Base-by-base conservation (phyloP, 208 protist species). In the Leishmania lainsoni region DNA sequence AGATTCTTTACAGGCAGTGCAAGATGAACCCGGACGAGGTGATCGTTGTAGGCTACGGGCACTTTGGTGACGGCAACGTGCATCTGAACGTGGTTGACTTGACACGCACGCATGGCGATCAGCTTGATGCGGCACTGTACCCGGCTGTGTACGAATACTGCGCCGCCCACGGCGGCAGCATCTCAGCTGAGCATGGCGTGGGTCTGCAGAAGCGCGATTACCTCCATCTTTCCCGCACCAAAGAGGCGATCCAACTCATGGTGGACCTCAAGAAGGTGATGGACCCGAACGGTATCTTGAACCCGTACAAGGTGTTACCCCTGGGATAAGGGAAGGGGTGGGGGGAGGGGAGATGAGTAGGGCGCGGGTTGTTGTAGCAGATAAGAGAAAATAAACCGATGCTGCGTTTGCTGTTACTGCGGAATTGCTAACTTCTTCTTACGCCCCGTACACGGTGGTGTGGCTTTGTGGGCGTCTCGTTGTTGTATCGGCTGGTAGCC, bases 61-160 rank as follows among this genome's bases (percentile, higher is more conserved):
- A 99, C 86, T 92, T 99, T 71, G 98, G 98, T 45, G 98, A 99
- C 85, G 97, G 97, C 72, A 99, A 99, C 89, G 83, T 99, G 29
- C 98, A 99, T 83, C 81, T 99, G 35, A 99, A 99, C 84, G 92
- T 99, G 80, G 68, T 96, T 61, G 82, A 96, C 85, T 42, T 81
- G 29, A 93, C 88, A 35, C 87, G 89, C 58, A 83, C 76, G 49
- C 88, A 95, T 72, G 76, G 59, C 39, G 85, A 89, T 45, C 79
- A 81, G 73, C 83, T 93, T 22, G 86, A 93, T 29, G 83, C 74
- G n/a, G 83, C 80, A 45, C 83, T 94, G 35, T 92, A 94, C 85
- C 90, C 92, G 0, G 89, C 84, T 26, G 90, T 94, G 69, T 95
- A 94, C 81, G 90, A 92, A 58, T 93, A 92, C 84, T 92, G 88